Evolutionary conservation across 345 rosid species (phyloP).

Genomic region (Populus deltoides): DNA sequence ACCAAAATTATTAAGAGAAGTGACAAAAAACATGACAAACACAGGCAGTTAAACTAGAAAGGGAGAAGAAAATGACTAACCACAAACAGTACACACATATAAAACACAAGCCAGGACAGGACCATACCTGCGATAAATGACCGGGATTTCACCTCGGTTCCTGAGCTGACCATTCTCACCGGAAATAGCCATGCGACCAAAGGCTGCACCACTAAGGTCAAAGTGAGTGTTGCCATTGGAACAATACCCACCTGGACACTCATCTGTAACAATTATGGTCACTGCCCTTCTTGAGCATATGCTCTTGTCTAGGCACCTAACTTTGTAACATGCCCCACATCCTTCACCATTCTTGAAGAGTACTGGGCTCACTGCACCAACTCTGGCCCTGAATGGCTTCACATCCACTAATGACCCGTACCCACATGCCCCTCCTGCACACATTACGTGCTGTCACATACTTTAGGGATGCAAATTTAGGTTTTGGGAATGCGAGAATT

Average conservation of each 20-base stretch:
- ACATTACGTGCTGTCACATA: neutral
- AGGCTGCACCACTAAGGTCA: slow-evolving; percentile 96
- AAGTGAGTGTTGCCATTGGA: slow-evolving; percentile 63
- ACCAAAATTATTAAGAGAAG: neutral
- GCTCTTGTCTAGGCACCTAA: slow-evolving; percentile 64
- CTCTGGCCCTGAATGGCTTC: slow-evolving; percentile 78
- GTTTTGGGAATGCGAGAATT: neutral
- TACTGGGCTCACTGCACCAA: slow-evolving; percentile 83
- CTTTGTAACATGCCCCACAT: slow-evolving; percentile 91
- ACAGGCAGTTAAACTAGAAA: neutral
- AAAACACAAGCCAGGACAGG: neutral
- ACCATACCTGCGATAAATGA: slow-evolving; percentile 55
- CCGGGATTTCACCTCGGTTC: slow-evolving; percentile 69
- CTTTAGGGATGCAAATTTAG: neutral
- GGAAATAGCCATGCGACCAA: slow-evolving; percentile 77
- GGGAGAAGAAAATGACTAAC: neutral
- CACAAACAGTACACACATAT: neutral
- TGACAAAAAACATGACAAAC: slow-evolving; percentile 6
- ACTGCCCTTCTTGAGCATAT: slow-evolving; percentile 80
- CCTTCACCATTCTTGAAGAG: slow-evolving; percentile 88
- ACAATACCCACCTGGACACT: slow-evolving; percentile 76
- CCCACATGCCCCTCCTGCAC: slow-evolving; percentile 94
- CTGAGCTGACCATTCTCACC: slow-evolving; percentile 62
- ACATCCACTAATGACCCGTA: slow-evolving; percentile 86
- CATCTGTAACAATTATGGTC: slow-evolving; percentile 88